These are phyloP conservation scores for Botrytis deweyae DNA, from an alignment of 2,329 filamentous ascomycete species.

Conservation along the genomic window DNA sequence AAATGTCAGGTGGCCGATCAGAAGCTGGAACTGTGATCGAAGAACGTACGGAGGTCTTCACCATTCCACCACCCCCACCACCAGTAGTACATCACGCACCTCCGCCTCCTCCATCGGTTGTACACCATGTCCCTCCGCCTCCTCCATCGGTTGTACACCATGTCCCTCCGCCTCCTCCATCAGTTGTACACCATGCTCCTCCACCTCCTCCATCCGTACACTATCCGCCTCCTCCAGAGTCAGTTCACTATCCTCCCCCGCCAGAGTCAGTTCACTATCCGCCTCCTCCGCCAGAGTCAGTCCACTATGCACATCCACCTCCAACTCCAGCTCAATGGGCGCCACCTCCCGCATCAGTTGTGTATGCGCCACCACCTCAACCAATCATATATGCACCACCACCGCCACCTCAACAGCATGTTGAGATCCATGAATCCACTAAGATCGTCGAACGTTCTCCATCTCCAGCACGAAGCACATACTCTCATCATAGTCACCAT, in stretches of 20 bases:
- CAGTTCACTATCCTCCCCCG: constrained; percentile 21
- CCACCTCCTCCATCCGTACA: constrained; percentile 32
- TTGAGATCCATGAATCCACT: constrained; percentile 48
- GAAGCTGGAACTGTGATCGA: constrained; percentile 49
- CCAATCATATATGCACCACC: constrained; percentile 27
- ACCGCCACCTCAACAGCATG: constrained; percentile 33
- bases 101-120: constrained; percentile 30
- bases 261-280: constrained; percentile 10
- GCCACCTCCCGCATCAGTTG: constrained; percentile 25
- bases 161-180: constrained; percentile 19
- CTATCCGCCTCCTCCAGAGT: constrained; percentile 22
- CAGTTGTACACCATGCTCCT: constrained; percentile 19
- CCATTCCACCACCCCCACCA: constrained; percentile 33
- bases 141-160: constrained; percentile 26
- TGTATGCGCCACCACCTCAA: constrained; percentile 23
- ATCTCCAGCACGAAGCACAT: constrained; percentile 25
- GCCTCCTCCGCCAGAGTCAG: constrained; percentile 24
- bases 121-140: constrained; percentile 23
- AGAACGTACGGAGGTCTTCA: constrained; percentile 49
- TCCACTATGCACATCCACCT: constrained; percentile 18
- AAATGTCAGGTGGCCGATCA: constrained; percentile 46
- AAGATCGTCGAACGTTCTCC: constrained; percentile 42
- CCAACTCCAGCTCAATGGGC: constrained; percentile 28
- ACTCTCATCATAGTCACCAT: constrained; percentile 19
- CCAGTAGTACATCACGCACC: constrained; percentile 23